Evolutionary conservation across 495 filamentous ascomycete genomes (phyloP).

Genomic region (Xylaria intraflava): DNA sequence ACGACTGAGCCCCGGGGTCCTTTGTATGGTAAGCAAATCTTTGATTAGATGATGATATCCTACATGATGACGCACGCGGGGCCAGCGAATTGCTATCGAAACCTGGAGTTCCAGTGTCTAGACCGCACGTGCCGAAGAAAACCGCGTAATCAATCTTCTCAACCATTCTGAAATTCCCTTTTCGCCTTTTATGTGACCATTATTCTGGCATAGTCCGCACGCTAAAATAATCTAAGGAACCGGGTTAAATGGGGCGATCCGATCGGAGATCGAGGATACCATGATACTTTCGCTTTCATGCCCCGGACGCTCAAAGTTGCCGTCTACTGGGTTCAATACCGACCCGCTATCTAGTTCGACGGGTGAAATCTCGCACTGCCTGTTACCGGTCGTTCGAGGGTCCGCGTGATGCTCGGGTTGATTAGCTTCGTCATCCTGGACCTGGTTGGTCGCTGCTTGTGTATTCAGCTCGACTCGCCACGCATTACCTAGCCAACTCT

Average conservation of each 20-base stretch:
- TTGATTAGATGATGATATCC: neutral
- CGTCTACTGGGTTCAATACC: neutral
- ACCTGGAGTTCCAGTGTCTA: slow-evolving; percentile 19
- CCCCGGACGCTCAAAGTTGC: neutral
- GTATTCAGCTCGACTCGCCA: neutral
- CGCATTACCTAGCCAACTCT: neutral
- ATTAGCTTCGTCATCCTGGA: neutral
- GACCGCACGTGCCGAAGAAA: slow-evolving; percentile 37
- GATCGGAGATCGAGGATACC: neutral
- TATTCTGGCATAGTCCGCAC: neutral
- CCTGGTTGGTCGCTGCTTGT: neutral
- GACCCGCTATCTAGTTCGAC: neutral
- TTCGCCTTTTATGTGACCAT: neutral
- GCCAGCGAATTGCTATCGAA: slow-evolving; percentile 39
- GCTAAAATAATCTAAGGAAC: neutral
- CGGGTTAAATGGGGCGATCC: neutral
- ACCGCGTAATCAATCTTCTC: slow-evolving; percentile 50
- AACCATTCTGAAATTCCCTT: slow-evolving; percentile 33
- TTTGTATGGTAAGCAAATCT: neutral
- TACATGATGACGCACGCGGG: slow-evolving; percentile 50
- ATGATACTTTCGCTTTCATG: neutral
- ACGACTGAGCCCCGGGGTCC: neutral
- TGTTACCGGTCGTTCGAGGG: neutral
- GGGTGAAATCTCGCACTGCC: neutral
- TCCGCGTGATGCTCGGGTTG: neutral